Evolutionary conservation across 163 green algal species (phyloP).

Genomic region (Scenedesmus sp.): DNA sequence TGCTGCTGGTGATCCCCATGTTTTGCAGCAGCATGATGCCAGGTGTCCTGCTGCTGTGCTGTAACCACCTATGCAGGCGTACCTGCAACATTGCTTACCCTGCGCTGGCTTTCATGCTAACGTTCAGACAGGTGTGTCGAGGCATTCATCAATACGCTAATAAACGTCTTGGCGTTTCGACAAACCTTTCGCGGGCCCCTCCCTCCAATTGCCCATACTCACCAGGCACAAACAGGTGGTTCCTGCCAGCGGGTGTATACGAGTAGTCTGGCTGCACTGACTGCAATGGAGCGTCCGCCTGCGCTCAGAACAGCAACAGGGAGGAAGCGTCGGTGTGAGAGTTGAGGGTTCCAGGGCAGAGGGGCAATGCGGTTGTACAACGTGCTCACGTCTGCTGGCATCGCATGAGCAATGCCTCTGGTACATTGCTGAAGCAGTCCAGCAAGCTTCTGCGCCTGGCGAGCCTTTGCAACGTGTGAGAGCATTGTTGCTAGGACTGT

Average conservation of each 20-base stretch:
- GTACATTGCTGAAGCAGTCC: conserved; percentile 23
- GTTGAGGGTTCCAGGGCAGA: not conserved
- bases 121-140: not conserved
- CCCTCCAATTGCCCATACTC: conserved; percentile 14
- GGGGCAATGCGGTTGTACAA: not conserved
- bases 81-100: not conserved
- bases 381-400: conserved; percentile 21
- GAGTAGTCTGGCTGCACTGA: conserved; percentile 69
- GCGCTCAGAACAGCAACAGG: not conserved
- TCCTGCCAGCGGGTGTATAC: conserved; percentile 88
- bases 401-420: conserved; percentile 25
- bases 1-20: no score
- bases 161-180: not conserved
- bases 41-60: not conserved
- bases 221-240: conserved; percentile 97
- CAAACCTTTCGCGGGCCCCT: not conserved
- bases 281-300: conserved; percentile 8
- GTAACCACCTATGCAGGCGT: not conserved
- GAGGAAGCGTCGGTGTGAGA: not conserved
- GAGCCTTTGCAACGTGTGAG: conserved; percentile 26
- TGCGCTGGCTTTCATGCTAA: not conserved
- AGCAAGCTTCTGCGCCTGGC: conserved; percentile 24
- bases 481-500: conserved; percentile 12
- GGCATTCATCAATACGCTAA: not conserved
- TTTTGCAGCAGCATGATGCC: not conserved